Evolutionary conservation across 768 basidiomycete genomes (phyloP).

Genomic region (Cyclocybe aegerita): DNA sequence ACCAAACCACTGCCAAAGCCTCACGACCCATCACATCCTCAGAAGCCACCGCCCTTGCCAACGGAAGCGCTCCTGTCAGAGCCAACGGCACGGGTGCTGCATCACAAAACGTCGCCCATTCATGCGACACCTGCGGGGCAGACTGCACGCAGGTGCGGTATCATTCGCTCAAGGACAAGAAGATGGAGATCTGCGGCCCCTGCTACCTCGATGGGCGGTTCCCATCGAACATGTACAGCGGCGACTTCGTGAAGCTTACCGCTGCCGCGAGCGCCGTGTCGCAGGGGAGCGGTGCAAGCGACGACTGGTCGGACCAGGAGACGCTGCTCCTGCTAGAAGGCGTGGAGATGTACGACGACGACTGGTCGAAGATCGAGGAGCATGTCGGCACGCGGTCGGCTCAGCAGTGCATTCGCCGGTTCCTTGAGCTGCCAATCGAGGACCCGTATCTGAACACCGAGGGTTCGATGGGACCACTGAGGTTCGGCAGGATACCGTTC

Average conservation of each 20-base stretch:
- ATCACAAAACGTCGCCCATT: constrained; percentile 51
- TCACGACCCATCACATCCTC: constrained; percentile 63
- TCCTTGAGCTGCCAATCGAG: constrained; percentile 95
- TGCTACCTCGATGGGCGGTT: constrained; percentile 98
- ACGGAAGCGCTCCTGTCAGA: constrained; percentile 41
- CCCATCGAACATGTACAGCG: constrained; percentile 93
- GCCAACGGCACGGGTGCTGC: constrained; percentile 51
- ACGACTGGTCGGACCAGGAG: constrained; percentile 93
- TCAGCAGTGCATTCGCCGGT: constrained; percentile 94
- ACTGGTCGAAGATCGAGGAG: constrained; percentile 90
- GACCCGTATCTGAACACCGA: constrained; percentile 85
- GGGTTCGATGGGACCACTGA: constrained; percentile 70
- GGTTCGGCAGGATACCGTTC: constrained; percentile 83
- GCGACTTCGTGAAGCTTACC: constrained; percentile 92
- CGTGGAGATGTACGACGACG: constrained; percentile 97
- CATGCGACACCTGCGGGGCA: constrained; percentile 93
- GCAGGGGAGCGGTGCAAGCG: constrained; percentile 39
- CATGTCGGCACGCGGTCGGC: constrained; percentile 91
- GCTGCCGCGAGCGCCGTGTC: constrained; percentile 38
- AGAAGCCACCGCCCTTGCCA: constrained; percentile 68
- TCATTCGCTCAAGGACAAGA: constrained; percentile 90
- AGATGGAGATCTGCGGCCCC: constrained; percentile 85
- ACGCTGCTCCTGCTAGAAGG: constrained; percentile 88
- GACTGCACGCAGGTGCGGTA: constrained; percentile 90
- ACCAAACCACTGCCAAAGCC: constrained; percentile 85